These are phyloP conservation scores for Aspergillus intermedius DNA, from an alignment of 2,329 filamentous ascomycete genomes.

Conservation along the genomic window DNA sequence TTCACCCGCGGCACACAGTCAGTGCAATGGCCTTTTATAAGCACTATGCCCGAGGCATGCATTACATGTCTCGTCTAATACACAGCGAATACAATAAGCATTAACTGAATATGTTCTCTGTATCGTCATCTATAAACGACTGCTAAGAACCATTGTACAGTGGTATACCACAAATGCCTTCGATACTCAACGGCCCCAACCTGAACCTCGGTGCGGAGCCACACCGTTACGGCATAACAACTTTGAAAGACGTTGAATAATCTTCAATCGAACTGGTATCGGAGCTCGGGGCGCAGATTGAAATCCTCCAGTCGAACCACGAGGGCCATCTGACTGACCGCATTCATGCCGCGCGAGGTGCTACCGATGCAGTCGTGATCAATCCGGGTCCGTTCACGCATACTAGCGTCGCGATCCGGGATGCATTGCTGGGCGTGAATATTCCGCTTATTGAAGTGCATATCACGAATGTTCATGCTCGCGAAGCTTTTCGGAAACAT, in stretches of 20 bases:
- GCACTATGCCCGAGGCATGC: too few species aligned
- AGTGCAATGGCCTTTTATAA: too few species aligned
- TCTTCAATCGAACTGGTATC: conserved; percentile 46
- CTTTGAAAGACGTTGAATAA: conserved; percentile 56
- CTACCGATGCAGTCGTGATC: conserved; percentile 59
- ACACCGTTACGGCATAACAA: conserved; percentile 64
- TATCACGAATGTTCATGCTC: conserved; percentile 65
- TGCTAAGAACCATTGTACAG: too few species aligned
- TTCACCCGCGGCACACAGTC: too few species aligned
- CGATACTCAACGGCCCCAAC: conserved; percentile 73
- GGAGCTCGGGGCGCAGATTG: conserved; percentile 45
- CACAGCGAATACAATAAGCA: too few species aligned
- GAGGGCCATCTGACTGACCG: conserved; percentile 68
- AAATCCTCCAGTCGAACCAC: conserved; percentile 68
- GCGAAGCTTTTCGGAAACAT: conserved; percentile 62
- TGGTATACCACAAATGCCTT: neutral
- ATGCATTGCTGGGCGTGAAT: conserved; percentile 61
- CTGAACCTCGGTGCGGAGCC: conserved; percentile 75
- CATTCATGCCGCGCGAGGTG: conserved; percentile 59
- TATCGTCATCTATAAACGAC: too few species aligned
- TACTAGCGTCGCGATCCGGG: conserved; percentile 68
- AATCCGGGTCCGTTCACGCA: conserved; percentile 72
- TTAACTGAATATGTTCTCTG: too few species aligned
- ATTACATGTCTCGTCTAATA: too few species aligned
- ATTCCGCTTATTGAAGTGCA: conserved; percentile 76